Evolutionary conservation across 1,284 basidiomycete species (phyloP).

Genomic region (Ustilago trichophora): DNA sequence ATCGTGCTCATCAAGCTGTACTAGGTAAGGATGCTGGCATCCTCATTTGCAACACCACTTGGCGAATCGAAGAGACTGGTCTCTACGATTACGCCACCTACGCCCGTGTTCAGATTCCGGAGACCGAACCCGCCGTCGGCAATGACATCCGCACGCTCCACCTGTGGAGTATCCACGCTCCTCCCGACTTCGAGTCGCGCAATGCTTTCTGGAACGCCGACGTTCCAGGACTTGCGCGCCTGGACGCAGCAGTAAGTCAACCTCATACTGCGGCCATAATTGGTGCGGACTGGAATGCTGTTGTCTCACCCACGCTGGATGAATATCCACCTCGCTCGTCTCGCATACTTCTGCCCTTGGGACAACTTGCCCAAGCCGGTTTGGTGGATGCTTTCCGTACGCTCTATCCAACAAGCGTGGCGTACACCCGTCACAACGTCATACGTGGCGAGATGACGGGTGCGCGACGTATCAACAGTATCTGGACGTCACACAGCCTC

Average conservation of each 20-base stretch:
- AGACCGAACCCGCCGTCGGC: neutral
- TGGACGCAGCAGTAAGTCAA: neutral
- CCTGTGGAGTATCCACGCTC: constrained; percentile 9
- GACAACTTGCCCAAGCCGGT: neutral
- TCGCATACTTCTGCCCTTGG: neutral
- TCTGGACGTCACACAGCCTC: constrained; percentile 1
- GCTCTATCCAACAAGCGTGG: neutral
- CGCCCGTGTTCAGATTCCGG: neutral
- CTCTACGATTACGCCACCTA: neutral
- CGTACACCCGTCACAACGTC: constrained; percentile 5
- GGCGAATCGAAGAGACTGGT: neutral
- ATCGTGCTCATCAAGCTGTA: neutral
- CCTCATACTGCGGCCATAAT: neutral
- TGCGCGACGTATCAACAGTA: neutral
- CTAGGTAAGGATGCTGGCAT: constrained; percentile 2
- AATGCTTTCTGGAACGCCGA: constrained; percentile 1
- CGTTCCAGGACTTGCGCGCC: neutral
- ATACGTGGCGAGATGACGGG: neutral
- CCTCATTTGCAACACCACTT: constrained; percentile 1
- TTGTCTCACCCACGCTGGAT: neutral
- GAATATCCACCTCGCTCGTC: neutral
- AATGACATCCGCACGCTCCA: neutral
- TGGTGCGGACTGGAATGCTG: constrained; percentile 10
- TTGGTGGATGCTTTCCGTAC: neutral
- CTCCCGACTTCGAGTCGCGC: neutral